Percentiles rank a stretch among this genome's conserved stretches.
Evolutionary conservation across 176 grass and related monocot genomes (phyloP).

Genomic region (Themeda triandra): DNA sequence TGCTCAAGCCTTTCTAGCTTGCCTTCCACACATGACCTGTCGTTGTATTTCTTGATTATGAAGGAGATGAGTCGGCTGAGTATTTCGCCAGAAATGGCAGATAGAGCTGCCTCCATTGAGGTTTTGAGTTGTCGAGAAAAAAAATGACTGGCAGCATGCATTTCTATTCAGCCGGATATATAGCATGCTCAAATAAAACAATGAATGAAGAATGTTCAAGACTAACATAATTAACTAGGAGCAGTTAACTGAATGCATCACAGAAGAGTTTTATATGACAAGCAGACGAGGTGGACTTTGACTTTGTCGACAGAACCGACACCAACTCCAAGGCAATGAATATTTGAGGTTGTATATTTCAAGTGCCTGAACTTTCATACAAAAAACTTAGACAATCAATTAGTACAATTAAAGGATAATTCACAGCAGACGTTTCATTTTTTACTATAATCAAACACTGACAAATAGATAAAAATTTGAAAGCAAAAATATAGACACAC

Average conservation of each 20-base stretch:
- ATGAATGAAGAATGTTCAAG: neutral
- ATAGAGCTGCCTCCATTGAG: neutral
- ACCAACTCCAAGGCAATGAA: neutral
- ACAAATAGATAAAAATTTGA: no score
- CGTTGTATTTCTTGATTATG: neutral
- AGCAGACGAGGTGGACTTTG: neutral
- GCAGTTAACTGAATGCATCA: neutral
- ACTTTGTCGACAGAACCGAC: neutral
- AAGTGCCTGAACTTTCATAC: no score
- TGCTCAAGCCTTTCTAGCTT: neutral
- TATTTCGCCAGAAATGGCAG: neutral
- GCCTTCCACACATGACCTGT: neutral
- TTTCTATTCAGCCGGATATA: neutral
- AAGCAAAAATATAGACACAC: no score
- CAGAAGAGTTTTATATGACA: neutral
- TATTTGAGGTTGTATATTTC: no score
- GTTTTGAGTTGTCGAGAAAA: neutral
- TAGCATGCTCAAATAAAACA: neutral
- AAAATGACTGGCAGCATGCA: neutral
- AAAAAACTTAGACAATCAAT: no score
- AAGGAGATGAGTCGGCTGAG: constrained; percentile 1
- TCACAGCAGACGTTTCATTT: no score
- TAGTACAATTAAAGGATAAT: no score
- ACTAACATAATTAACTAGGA: neutral
- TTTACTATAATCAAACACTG: no score